Conservation (phyloP, 108 stramenopile species). For the Fistulifera pelliculosa region DNA sequence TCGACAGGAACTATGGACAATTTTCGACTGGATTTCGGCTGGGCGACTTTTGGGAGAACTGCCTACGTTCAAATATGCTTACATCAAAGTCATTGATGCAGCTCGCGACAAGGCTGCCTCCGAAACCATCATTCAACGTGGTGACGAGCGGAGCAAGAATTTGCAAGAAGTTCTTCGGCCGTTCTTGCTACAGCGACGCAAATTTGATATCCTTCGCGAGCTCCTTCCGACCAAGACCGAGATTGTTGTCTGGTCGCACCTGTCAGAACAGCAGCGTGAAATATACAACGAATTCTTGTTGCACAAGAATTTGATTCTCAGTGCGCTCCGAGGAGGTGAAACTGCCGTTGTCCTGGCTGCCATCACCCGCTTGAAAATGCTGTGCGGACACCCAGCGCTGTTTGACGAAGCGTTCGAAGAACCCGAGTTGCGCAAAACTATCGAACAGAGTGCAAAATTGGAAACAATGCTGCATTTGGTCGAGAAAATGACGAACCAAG, state of each 20-base stretch:
- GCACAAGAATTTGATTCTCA: constrained; percentile 45
- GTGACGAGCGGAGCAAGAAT: constrained; percentile 53
- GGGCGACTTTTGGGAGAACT: constrained; percentile 50
- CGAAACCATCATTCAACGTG: constrained; percentile 40
- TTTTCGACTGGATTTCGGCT: constrained; percentile 87
- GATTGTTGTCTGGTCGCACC: constrained; percentile 83
- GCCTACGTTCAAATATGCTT: constrained; percentile 46
- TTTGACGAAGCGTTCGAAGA: constrained; percentile 28
- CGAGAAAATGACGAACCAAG: constrained; percentile 35
- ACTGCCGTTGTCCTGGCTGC: constrained; percentile 47
- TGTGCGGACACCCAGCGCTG: constrained; percentile 71
- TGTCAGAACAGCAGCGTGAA: constrained; percentile 71
- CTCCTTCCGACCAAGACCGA: constrained; percentile 87
- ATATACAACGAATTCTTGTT: constrained; percentile 70
- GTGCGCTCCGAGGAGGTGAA: constrained; percentile 29
- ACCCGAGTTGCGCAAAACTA: too few relatives aligned
- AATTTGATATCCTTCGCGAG: constrained; percentile 73
- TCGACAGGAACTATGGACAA: constrained; percentile 80
- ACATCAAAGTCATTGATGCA: constrained; percentile 65
- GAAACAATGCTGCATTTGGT: constrained; percentile 59
- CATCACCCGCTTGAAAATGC: constrained; percentile 65
- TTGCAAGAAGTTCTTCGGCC: constrained; percentile 71
- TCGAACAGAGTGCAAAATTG: constrained; percentile 62
- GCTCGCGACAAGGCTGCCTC: constrained; percentile 69
- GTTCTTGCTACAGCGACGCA: constrained; percentile 83